Percentiles rank a stretch among this genome's conserved stretches.
Evolutionary conservation across 352 stramenopile species (phyloP).

Genomic region (Pythium aquatile): DNA sequence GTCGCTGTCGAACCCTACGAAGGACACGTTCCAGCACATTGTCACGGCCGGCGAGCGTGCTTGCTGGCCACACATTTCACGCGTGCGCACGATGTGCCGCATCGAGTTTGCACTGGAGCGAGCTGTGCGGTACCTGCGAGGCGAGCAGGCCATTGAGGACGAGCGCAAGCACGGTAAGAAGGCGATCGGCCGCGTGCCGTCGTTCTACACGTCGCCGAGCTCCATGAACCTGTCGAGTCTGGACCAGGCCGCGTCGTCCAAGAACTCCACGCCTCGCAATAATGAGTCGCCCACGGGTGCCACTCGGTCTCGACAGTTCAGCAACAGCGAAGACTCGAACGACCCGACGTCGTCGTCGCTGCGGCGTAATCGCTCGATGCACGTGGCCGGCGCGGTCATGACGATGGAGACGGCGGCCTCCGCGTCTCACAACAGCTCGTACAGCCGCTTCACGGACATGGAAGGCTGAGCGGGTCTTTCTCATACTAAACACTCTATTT

Average conservation of each 20-base stretch:
- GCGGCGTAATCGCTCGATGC: constrained; percentile 71
- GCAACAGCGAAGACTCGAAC: constrained; percentile 16
- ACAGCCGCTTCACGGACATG: constrained; percentile 35
- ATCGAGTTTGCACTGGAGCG: constrained; percentile 96
- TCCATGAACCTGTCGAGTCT: constrained; percentile 83
- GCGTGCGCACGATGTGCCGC: constrained; percentile 95
- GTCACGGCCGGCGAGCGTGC: constrained; percentile 90
- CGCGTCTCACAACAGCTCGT: constrained; percentile 22
- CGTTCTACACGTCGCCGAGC: constrained; percentile 86
- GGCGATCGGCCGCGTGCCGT: constrained; percentile 75
- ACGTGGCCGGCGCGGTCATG: constrained; percentile 82
- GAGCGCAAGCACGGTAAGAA: constrained; percentile 68
- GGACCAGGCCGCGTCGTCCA: constrained; percentile 1
- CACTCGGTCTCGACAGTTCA: background rate
- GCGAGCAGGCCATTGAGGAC: constrained; percentile 81
- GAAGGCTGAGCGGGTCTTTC: constrained; percentile 21
- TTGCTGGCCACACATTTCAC: constrained; percentile 92
- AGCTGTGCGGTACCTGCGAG: constrained; percentile 74
- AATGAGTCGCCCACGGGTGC: background rate
- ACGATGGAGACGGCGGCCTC: constrained; percentile 56
- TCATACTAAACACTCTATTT: constrained; percentile 34
- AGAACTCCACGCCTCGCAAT: background rate
- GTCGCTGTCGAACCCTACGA: constrained; percentile 80
- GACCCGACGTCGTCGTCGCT: constrained; percentile 28
- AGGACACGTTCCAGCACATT: constrained; percentile 56